Base-by-base conservation (phyloP, 768 basidiomycete genomes). In the Leccinellum rugosiceps region DNA sequence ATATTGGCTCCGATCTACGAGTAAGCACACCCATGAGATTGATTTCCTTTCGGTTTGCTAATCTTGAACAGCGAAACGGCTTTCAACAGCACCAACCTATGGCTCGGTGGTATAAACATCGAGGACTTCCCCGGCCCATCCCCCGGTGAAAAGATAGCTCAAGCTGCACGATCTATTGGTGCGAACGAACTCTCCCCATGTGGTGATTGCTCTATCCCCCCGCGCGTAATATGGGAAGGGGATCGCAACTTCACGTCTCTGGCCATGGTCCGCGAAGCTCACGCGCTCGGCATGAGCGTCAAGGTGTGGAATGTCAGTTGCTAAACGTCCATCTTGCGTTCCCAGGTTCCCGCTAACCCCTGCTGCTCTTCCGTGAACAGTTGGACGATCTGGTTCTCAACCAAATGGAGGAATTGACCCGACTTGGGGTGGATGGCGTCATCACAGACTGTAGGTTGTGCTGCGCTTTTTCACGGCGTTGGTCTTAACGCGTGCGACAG, bases 261-360 rank as follows among this genome's bases (percentile, higher is more conserved):
- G 67, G 79, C 77, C 21, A 90, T 92, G 89, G 78, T 92, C 26
- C 75, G 79, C 45, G 76, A 79, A 51, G 84, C 89, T 0, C 90
- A 91, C 65, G 58, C 76, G 34, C 77, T 87, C 30, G 85, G 83
- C 3, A 66, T 92, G 67, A 58, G 68, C 11, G 84, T 92, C 46
- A 83, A 85, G 58, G 87, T 89, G 6, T 92, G 86, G 84, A 92
- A 90, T 30, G 87, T 88, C 59, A 61, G 82, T 75, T 15, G 26
- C 35, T 4, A 26, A 43, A 32, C 14, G 11, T 32, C 4, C 13
- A 17, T 3, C 19, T 38, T 49, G 53, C 14, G 31, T 45, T 21
- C 11, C 19, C 34, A 3, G 3, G 6, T 44, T 21, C 19, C 6
- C 41, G 21, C 15, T 19, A 45, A 41, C 9, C 46, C n/a, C n/a